A percentile compares a stretch with the other conserved stretches of the same genome.
Evolutionary conservation across 805 yeast genomes (phyloP).

Genomic region (Yamadazyma olivae): DNA sequence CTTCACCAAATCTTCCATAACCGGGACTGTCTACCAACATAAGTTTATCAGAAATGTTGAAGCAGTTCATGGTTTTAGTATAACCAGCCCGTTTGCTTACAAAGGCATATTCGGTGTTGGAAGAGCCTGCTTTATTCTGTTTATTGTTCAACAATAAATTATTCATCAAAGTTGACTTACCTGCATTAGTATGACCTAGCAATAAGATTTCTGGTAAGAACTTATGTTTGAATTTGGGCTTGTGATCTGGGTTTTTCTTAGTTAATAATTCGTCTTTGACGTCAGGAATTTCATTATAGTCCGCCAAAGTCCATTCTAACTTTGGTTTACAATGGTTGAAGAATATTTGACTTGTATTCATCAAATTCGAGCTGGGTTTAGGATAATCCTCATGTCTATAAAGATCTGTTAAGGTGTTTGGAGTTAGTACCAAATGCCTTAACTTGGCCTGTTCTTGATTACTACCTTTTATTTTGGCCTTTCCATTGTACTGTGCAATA

Average conservation of each 20-base stretch:
- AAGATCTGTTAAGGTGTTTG: constrained; percentile 17
- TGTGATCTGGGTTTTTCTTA: constrained; percentile 5
- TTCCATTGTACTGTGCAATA: too few species aligned
- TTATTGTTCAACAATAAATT: constrained; percentile 42
- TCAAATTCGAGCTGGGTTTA: constrained; percentile 6
- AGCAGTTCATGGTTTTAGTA: constrained; percentile 68
- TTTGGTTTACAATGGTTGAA: constrained; percentile 45
- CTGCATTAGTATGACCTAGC: constrained; percentile 82
- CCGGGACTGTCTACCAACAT: constrained; percentile 87
- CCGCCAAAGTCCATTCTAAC: constrained; percentile 60
- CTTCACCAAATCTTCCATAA: constrained; percentile 70
- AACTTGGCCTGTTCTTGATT: too few species aligned
- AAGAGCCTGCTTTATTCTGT: constrained; percentile 19
- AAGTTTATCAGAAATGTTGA: constrained; percentile 59
- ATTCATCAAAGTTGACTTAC: constrained; percentile 77
- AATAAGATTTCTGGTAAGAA: constrained; percentile 68
- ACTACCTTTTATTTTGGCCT: too few species aligned
- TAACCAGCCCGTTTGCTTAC: constrained; percentile 56
- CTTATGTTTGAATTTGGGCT: constrained; percentile 11
- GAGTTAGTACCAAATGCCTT: constrained; percentile 17
- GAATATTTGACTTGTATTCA: constrained; percentile 23
- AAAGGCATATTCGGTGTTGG: constrained; percentile 13
- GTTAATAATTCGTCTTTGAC: constrained; percentile 26
- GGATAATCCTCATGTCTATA: constrained; percentile 17
- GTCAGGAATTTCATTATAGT: constrained; percentile 58